Conservation (phyloP, 2,329 filamentous ascomycete species). For the Ophiostoma triangulosporum region DNA sequence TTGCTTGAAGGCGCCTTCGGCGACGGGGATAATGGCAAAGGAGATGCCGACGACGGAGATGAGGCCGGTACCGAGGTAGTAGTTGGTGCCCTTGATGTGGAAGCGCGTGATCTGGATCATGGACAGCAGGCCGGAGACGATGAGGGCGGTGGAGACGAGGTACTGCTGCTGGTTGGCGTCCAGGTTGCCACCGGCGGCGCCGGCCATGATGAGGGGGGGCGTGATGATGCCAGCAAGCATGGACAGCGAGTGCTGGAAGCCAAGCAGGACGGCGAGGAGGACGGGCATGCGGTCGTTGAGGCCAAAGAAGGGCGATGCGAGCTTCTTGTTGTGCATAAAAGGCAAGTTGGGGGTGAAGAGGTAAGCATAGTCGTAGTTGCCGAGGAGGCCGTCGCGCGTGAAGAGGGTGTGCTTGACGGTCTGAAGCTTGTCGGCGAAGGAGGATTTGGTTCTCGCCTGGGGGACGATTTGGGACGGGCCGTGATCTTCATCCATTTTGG, state of each 20-base stretch:
- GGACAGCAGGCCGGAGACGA: conserved; percentile 65
- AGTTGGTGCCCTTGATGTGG: conserved; percentile 55
- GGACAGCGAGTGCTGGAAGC: conserved; percentile 65
- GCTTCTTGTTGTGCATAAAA: conserved; percentile 53
- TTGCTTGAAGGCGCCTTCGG: conserved; percentile 55
- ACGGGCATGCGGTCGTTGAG: conserved; percentile 68
- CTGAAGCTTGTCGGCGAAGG: conserved; percentile 19
- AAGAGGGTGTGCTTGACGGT: conserved; percentile 25
- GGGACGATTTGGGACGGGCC: conserved; percentile 36
- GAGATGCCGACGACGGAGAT: conserved; percentile 70
- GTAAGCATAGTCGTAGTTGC: conserved; percentile 80
- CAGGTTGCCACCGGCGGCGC: conserved; percentile 50
- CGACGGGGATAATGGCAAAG: conserved; percentile 63
- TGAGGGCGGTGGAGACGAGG: conserved; percentile 63
- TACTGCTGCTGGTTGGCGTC: conserved; percentile 51
- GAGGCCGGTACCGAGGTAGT: conserved; percentile 60
- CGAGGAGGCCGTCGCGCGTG: conserved; percentile 60
- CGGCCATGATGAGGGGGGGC: conserved; percentile 59
- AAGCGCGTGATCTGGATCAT: conserved; percentile 66
- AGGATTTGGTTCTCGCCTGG: conserved; percentile 16
- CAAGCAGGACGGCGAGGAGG: conserved; percentile 57
- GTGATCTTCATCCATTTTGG: conserved; percentile 42
- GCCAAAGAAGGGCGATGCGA: conserved; percentile 69
- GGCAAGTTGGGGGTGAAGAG: conserved; percentile 74
- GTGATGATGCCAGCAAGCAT: conserved; percentile 69